Base-by-base conservation (phyloP, 2,329 filamentous ascomycete species). In the Ophiostoma novo-ulmi region DNA sequence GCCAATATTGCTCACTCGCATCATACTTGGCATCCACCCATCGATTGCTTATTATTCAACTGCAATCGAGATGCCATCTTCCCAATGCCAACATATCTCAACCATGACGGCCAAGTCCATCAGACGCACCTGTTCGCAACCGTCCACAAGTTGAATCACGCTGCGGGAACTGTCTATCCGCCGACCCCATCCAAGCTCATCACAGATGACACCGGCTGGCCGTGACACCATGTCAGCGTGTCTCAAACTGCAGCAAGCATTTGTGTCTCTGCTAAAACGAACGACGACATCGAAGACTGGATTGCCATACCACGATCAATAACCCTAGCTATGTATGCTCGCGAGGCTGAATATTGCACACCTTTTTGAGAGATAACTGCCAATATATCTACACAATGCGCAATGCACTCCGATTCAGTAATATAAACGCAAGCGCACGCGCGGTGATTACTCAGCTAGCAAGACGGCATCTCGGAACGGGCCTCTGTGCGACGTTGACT, bases 271-370 rank as follows among this genome's bases (percentile, higher is more conserved):
- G 31, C 31, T 31, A 31, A 31, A 31, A 31, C 41, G 11, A 17
- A 13, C 39, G 3, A 14, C 5, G 7, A 55, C 22, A 55, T 8
- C 6, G 1, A 3, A 22, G 3, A 55, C 10, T 44, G 5, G 7
- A 22, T 26, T 58, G n/a, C 22, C n/a, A 58, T 58, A 22, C n/a
- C n/a, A 8, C 39, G 26, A 20, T 14, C 38, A 48, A 20, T n/a
- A 3, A n/a, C 13, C 48, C 48, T 20, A 58, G 6, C n/a, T 8
- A 22, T 10, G 31, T 8, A 17, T 55, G 10, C 13, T 44, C 52
- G n/a, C 52, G 52, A 55, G 52, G 52, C 52, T 55, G n/a, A 14
- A 58, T 58, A 58, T 26, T 58, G 52, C 52, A 58, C 52, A 58
- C 22, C 48, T 10, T 26, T 26, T 13, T 17, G 11, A 3, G n/a